Conservation (phyloP, 495 filamentous ascomycete genomes). For the Daldinia decipiens region DNA sequence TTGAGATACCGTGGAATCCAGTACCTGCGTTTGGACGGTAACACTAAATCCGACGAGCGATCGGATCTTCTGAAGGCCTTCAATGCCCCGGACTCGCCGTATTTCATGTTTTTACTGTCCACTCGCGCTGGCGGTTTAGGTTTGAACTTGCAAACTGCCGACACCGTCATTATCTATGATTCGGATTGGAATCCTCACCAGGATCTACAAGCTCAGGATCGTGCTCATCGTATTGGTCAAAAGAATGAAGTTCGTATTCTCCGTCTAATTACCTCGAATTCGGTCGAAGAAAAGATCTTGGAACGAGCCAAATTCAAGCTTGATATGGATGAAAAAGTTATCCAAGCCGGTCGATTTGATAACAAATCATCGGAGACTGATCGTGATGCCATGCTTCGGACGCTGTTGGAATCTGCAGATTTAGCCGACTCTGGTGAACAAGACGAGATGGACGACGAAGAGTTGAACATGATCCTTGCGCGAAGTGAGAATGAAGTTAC, state of each 20-base stretch:
- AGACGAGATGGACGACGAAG: constrained; percentile 96
- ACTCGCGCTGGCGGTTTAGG: constrained; percentile 98
- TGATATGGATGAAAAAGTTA: constrained; percentile 99
- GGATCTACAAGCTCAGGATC: constrained; percentile 98
- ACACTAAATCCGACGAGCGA: constrained; percentile 96
- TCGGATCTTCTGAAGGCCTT: constrained; percentile 89
- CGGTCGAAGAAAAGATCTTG: constrained; percentile 97
- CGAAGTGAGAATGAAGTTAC: constrained; percentile 76
- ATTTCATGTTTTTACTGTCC: constrained; percentile 98
- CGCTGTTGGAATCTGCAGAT: constrained; percentile 90
- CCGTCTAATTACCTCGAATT: constrained; percentile 93
- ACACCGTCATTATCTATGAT: constrained; percentile 99
- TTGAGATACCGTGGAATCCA: constrained; percentile 80
- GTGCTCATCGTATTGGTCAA: constrained; percentile 99
- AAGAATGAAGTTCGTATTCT: constrained; percentile 99
- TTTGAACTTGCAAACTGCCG: constrained; percentile 94
- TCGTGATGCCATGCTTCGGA: constrained; percentile 92
- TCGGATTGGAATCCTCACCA: constrained; percentile 99
- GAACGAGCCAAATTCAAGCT: constrained; percentile 97
- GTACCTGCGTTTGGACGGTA: constrained; percentile 93
- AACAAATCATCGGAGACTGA: constrained; percentile 99
- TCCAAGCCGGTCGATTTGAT: constrained; percentile 98
- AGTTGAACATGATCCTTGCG: constrained; percentile 88
- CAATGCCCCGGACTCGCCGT: constrained; percentile 88
- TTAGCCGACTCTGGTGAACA: constrained; percentile 84